Percentiles rank a stretch among this genome's conserved stretches.
Conservation (phyloP, 257 asterid species). For the Solanum medicagineum region DNA sequence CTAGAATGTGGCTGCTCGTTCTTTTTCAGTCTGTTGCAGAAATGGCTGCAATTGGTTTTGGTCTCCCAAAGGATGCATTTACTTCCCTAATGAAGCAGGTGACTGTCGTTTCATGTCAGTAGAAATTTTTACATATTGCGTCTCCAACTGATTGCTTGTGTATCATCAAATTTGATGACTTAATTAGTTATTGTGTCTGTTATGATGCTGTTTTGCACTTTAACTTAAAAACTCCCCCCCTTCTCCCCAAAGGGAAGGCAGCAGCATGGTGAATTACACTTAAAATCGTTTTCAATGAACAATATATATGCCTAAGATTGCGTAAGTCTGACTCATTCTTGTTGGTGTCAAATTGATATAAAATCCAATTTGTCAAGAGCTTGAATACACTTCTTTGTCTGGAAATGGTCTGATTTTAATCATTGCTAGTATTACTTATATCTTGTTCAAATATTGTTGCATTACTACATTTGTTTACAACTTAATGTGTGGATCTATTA, state of each 20-base stretch:
- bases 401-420: background rate
- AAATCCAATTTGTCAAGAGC: background rate
- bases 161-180: background rate
- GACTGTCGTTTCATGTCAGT: background rate
- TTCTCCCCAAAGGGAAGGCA: background rate
- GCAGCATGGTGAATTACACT: background rate
- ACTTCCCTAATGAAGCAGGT: conserved; percentile 97
- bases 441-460: background rate
- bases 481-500: background rate
- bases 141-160: background rate
- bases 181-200: background rate
- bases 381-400: background rate
- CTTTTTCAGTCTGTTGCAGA: conserved; percentile 75
- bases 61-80: conserved; percentile 81
- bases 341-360: background rate
- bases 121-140: background rate
- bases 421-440: background rate
- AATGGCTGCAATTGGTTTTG: conserved; percentile 98
- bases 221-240: background rate
- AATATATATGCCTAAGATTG: background rate
- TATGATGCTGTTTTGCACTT: background rate
- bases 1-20: background rate
- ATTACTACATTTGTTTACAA: background rate
- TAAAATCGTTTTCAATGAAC: background rate
- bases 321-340: background rate